Evolutionary conservation across 192 early-diverging fungal species (phyloP).

Genomic region (Thoreauomyces humboldtii): DNA sequence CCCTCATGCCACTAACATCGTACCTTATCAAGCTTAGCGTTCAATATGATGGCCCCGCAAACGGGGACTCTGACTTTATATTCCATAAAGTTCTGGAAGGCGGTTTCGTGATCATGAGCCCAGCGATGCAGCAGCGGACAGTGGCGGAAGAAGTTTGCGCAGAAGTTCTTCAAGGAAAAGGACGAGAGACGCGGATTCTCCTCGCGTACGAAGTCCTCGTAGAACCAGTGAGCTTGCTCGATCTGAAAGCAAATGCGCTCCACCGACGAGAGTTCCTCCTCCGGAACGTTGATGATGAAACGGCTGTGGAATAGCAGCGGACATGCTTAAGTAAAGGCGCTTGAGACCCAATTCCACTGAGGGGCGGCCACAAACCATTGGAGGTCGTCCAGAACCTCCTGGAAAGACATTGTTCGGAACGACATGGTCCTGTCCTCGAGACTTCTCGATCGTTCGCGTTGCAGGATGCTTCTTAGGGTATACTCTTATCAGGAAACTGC

Average conservation of each 20-base stretch:
- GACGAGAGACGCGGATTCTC: conserved; percentile 75
- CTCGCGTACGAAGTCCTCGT: conserved; percentile 96
- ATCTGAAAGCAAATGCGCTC: conserved; percentile 98
- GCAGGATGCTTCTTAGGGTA: too few species aligned
- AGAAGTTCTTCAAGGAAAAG: conserved; percentile 73
- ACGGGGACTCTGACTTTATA: conserved; percentile 97
- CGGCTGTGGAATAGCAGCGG: conserved; percentile 50
- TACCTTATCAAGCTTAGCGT: conserved; percentile 73
- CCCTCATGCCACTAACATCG: neutral
- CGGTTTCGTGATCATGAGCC: conserved; percentile 81
- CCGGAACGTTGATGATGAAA: conserved; percentile 98
- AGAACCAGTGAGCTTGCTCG: conserved; percentile 99
- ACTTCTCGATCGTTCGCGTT: too few species aligned
- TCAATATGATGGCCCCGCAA: conserved; percentile 95
- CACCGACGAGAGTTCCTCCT: conserved; percentile 91
- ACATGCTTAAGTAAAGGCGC: neutral
- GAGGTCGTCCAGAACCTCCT: conserved; percentile 85
- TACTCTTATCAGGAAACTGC: too few species aligned
- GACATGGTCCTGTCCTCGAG: too few species aligned
- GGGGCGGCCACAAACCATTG: conserved; percentile 58
- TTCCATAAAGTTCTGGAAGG: conserved; percentile 89
- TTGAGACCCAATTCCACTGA: neutral
- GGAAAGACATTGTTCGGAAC: conserved; percentile 56
- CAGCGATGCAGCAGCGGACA: conserved; percentile 89
- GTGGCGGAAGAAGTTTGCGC: conserved; percentile 75